phyloP scores from a whole-genome alignment of 129 eudicot genomes.

The Flaveria ramosissima region DNA sequence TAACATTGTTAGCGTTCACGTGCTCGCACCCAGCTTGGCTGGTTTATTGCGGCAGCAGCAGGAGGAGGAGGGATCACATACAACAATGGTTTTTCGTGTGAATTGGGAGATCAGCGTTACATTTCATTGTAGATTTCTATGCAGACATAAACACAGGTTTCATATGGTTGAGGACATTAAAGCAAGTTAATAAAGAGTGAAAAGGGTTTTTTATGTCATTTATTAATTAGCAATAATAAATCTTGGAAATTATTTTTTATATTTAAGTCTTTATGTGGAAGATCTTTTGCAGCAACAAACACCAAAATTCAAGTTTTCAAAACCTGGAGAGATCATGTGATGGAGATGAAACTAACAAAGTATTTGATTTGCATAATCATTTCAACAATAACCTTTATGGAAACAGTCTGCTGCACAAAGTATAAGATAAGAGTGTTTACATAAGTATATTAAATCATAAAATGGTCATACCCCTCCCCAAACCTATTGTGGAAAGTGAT shows the following conservation, averaged over 20 bases:
- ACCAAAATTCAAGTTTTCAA: too few relatives aligned
- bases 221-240: neutral
- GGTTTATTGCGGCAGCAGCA: neutral
- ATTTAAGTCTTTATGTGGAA: too few relatives aligned
- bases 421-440: too few relatives aligned
- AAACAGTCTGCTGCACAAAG: too few relatives aligned
- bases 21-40: neutral
- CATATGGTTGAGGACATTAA: neutral
- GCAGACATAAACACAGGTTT: neutral
- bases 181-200: neutral
- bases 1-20: neutral
- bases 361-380: too few relatives aligned
- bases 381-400: too few relatives aligned
- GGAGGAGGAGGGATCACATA: neutral
- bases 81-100: slow-evolving; percentile 6
- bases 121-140: neutral
- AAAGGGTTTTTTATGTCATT: neutral
- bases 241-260: neutral
- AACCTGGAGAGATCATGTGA: too few relatives aligned
- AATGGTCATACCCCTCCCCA: too few relatives aligned
- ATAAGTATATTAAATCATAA: too few relatives aligned
- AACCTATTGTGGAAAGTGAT: too few relatives aligned
- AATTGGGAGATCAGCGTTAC: neutral
- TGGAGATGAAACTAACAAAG: too few relatives aligned
- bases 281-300: too few relatives aligned